Conservation (phyloP, 2,329 filamentous ascomycete genomes). For the Hypoxylon sp. region DNA sequence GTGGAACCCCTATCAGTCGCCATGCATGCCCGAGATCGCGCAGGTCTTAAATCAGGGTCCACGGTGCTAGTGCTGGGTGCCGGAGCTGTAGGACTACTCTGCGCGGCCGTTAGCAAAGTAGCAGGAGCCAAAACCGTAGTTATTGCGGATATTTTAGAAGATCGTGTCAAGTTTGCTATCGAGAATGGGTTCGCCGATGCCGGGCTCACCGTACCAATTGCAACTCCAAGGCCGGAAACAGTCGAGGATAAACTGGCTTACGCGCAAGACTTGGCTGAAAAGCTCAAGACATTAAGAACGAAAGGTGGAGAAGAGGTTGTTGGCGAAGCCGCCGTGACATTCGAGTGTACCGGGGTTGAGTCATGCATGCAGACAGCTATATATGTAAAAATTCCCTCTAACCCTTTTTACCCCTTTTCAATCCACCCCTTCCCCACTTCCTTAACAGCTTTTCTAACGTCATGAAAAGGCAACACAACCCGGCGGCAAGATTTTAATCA, state of each 20-base stretch:
- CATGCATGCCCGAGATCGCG: conserved; percentile 68
- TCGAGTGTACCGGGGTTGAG: conserved; percentile 85
- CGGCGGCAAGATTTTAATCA: conserved; percentile 80
- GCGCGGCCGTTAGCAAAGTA: conserved; percentile 70
- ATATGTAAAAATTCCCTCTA: conserved; percentile 64
- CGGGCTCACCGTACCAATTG: conserved; percentile 64
- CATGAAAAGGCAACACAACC: conserved; percentile 68
- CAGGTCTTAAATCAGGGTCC: conserved; percentile 57
- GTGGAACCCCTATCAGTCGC: conserved; percentile 73
- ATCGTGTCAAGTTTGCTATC: conserved; percentile 71
- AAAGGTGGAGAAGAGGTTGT: conserved; percentile 62
- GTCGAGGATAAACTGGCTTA: conserved; percentile 68
- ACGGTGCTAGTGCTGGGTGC: conserved; percentile 71
- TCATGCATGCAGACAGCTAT: conserved; percentile 82
- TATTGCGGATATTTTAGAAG: conserved; percentile 70
- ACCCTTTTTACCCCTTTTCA: not conserved
- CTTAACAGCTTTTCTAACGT: conserved; percentile 1
- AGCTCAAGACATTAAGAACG: conserved; percentile 56
- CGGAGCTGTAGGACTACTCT: conserved; percentile 72
- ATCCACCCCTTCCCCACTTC: not conserved
- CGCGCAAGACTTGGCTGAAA: conserved; percentile 64
- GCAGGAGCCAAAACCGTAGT: conserved; percentile 62
- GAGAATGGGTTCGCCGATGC: conserved; percentile 70
- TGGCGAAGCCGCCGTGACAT: conserved; percentile 76
- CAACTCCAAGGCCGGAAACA: conserved; percentile 60